Evolutionary conservation across 768 basidiomycete genomes (phyloP), one percentile per base, ranked within the genome.

Genomic region (Collybia sp.): DNA sequence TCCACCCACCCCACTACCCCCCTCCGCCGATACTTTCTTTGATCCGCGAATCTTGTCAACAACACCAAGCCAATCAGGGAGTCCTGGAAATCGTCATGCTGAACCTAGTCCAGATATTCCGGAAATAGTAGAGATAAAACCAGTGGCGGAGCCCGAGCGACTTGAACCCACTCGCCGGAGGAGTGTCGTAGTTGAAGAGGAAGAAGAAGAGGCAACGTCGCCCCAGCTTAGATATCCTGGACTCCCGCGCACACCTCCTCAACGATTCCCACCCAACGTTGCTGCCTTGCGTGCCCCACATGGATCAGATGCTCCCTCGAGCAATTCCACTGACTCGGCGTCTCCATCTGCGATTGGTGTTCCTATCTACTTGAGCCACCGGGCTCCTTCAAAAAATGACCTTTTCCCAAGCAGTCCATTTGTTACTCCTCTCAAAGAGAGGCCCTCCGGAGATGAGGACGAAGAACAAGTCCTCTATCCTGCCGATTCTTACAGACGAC

Each of bases 321-420:
- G 59, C 50, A 55, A 42, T 8, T 74, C 79, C 6, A 62, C 71
- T 16, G 73, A 78, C 42, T 75, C 73, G 18, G 63, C 60, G 17
- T 50, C 65, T 12, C 60, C 57, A n/a, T 69, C 65, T 10, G 67
- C 59, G n/a, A 56, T 70, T 13, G 69, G 70, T 35, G 72, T 82
- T 10, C 79, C 84, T 3, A 53, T 78, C 19, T 81, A 75, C 68
- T 65, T 58, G 46, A 67, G 58, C 47, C 68, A 59, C 53, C 73
- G 64, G 49, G 67, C 73, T 5, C 72, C 76, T 12, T 78, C 79
- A 19, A 71, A 76, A 48, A 77, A 76, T 47, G 86, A 87, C 42
- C 45, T 62, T 12, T 82, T 82, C 62, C 77, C 83, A 5, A 77
- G 72, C 20, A 90, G 84, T 59, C 85, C 88, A 12, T 88, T 88